Evolutionary conservation across 2,329 filamentous ascomycete species (phyloP), one percentile per base, ranked within the genome.

Genomic region (Madurella fahalii): DNA sequence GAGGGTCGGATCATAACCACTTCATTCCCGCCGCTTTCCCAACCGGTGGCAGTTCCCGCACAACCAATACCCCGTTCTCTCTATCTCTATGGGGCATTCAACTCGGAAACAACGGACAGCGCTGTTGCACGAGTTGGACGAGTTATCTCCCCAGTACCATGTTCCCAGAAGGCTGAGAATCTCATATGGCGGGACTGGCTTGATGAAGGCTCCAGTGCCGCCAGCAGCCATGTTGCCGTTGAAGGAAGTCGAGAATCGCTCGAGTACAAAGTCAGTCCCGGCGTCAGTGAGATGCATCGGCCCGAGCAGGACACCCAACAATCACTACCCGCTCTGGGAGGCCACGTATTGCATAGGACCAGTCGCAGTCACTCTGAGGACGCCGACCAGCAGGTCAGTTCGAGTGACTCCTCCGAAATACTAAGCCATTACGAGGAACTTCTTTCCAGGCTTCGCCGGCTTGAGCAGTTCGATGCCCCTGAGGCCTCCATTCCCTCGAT

Each of bases 161-260:
- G 53, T 4, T 63, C 64, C 9, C 57, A 63, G 39, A 56, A 56
- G 34, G 50, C 50, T n/a, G 58, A 64, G 25, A 68, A 68, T 25
- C 43, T 50, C n/a, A 51, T n/a, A 8, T 68, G 65, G 65, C 62
- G 54, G 30, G 50, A 18, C 0, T 67, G 63, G 47, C 54, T 66
- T n/a, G 49, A 46, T n/a, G 43, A 50, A 7, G 48, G 59, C 9
- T 58, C 47, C 43, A 59, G 59, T 45, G 47, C 45, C 16, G 15
- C 45, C 32, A 53, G 18, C 40, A 63, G 40, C 9, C 43, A 48
- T 20, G 40, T 41, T 34, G 47, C 55, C 13, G 40, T 58, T 30
- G 41, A 54, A 16, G 54, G 53, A 46, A 58, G 42, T 34, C 30
- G 39, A 25, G 7, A 47, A 16, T 47, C 50, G 13, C 4, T 40